phyloP scores from a whole-genome alignment of 495 filamentous ascomycete species.

The Talaromyces borbonicus region DNA sequence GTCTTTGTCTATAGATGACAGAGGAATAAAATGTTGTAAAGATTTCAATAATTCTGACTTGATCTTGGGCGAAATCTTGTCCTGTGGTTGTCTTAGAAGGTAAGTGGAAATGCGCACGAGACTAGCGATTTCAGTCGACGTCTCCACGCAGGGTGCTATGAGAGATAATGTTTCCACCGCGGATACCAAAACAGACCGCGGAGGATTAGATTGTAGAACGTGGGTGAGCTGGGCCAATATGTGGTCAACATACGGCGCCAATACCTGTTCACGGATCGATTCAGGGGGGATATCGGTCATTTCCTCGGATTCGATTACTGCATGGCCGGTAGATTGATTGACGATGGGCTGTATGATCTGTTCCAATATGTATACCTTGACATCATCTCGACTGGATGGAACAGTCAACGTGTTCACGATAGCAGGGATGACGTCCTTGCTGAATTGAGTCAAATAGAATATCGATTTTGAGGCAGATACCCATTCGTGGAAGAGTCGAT shows the following conservation, averaged over 20 bases:
- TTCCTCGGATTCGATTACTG: constrained; percentile 34
- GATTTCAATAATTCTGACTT: constrained; percentile 72
- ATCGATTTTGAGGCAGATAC: constrained; percentile 54
- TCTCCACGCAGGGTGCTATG: constrained; percentile 63
- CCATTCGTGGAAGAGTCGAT: constrained; percentile 76
- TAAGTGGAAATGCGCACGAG: constrained; percentile 67
- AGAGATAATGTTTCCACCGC: constrained; percentile 68
- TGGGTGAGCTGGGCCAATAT: constrained; percentile 57
- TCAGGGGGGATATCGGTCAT: constrained; percentile 39
- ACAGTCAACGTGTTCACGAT: constrained; percentile 62
- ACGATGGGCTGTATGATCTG: constrained; percentile 57
- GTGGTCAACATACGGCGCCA: constrained; percentile 58
- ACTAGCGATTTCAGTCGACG: constrained; percentile 56
- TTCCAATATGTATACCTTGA: constrained; percentile 70
- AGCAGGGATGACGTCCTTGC: constrained; percentile 53
- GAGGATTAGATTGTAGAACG: constrained; percentile 60
- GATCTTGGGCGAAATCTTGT: constrained; percentile 68
- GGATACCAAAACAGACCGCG: constrained; percentile 63
- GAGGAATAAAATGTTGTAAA: constrained; percentile 62
- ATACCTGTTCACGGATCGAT: constrained; percentile 49
- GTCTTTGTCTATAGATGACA: constrained; percentile 45
- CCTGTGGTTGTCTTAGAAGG: constrained; percentile 73
- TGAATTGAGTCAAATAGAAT: constrained; percentile 54
- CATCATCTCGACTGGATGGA: constrained; percentile 74
- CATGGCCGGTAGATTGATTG: constrained; percentile 38